phyloP scores from a whole-genome alignment of 805 yeast genomes.

The Helenozyma baotianmanensis region DNA sequence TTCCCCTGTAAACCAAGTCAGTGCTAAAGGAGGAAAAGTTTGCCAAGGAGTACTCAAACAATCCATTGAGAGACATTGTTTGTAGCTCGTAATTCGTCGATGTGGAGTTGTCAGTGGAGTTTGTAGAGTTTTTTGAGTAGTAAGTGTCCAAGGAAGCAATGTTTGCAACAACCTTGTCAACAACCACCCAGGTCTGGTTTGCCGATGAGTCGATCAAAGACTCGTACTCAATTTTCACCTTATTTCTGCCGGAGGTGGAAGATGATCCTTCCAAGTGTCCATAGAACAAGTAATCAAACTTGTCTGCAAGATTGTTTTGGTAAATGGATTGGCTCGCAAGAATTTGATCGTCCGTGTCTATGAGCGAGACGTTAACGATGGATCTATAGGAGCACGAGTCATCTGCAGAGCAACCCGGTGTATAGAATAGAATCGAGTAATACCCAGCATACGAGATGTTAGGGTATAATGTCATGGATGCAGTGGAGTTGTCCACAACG shows the following conservation, averaged over 20 bases:
- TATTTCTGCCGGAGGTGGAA: conserved; percentile 21
- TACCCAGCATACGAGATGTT: conserved; percentile 69
- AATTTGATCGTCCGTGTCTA: conserved; percentile 42
- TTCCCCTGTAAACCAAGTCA: conserved; percentile 18
- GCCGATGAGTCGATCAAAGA: conserved; percentile 18
- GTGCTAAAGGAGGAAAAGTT: conserved; percentile 49
- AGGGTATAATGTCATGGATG: conserved; percentile 52
- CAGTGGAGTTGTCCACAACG: conserved; percentile 20
- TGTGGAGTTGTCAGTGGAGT: conserved; percentile 15
- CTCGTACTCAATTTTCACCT: conserved; percentile 25
- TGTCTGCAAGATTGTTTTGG: conserved; percentile 76
- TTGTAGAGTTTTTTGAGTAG: conserved; percentile 14
- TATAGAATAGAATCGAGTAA: conserved; percentile 66
- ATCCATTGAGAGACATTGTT: conserved; percentile 56
- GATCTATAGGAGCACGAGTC: conserved; percentile 68
- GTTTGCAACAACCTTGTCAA: conserved; percentile 56
- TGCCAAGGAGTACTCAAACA: conserved; percentile 74
- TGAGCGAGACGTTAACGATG: conserved; percentile 69
- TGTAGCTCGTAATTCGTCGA: conserved; percentile 2
- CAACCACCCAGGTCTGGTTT: conserved; percentile 52
- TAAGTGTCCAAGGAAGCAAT: conserved; percentile 45
- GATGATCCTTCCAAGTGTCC: conserved; percentile 60
- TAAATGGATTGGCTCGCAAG: conserved; percentile 48
- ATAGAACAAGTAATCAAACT: conserved; percentile 71
- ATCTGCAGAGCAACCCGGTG: conserved; percentile 82